Evolutionary conservation across 306 rosid genomes (phyloP), one percentile per base, ranked within the genome.

Genomic region (Lupinus albus): DNA sequence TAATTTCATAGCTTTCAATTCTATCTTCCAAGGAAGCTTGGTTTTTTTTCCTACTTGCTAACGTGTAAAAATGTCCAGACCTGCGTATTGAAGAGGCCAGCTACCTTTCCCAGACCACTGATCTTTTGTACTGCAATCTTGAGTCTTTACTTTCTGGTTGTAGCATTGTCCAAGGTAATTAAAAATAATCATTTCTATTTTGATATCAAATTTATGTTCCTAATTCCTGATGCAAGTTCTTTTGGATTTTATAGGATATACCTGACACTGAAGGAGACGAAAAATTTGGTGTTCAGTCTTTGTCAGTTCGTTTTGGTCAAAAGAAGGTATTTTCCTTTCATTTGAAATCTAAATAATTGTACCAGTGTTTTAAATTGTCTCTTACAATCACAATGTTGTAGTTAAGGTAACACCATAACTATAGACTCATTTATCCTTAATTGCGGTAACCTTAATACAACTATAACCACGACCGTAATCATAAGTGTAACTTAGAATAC

Each of bases 61-160:
- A 76, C 30, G 46, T 52, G 5, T 61, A 14, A 30, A 13, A 13
- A 70, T 67, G 52, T 78, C 30, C 85, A 88, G 91, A 75, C 71
- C 12, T 88, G 83, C 16, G 91, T 88, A 60, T 83, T 15, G 84
- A 82, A 83, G 77, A 85, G 95, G 70, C 87, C 85, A 44, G 84
- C 78, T 8, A 56, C 71, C 52, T 83, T 85, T 72, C 69, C 94
- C 9, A 79, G 88, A 69, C 80, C 91, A 16, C 49, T 85, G 63
- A 72, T 88, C 38, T 88, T 88, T n/a, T 86, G 88, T 52, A 85
- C 87, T 25, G 87, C 82, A 64, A 85, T 88, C 67, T 81, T 88
- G 95, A 83, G 87, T 78, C 85, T 87, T 84, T 87, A 85, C 83
- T 87, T 90, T 12, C 79, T 87, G 39, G 94, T 87, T 57, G 85